phyloP scores from a whole-genome alignment of 2,329 filamentous ascomycete species.

The Curvularia eragrostidis region DNA sequence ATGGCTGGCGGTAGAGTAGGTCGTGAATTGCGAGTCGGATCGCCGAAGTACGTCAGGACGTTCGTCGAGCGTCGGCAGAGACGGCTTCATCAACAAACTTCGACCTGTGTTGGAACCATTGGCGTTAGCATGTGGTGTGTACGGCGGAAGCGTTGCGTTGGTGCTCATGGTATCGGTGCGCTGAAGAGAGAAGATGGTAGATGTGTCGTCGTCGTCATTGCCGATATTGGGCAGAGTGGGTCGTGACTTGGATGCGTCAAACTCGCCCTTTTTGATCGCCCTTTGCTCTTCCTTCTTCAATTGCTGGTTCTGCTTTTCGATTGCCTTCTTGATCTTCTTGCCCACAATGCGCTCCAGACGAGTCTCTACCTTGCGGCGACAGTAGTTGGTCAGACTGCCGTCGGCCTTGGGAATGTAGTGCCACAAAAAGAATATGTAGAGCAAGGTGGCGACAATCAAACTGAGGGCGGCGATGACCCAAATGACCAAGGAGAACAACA shows the following conservation, averaged over 20 bases:
- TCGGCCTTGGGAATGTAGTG: conserved; percentile 86
- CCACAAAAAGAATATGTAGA: conserved; percentile 90
- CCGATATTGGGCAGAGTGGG: conserved; percentile 53
- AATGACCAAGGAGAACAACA: conserved; percentile 89
- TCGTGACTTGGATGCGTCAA: conserved; percentile 32
- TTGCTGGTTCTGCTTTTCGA: conserved; percentile 74
- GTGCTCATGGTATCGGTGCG: conserved; percentile 44
- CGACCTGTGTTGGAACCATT: conserved; percentile 55
- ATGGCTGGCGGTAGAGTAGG: conserved; percentile 62
- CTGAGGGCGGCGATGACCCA: conserved; percentile 82
- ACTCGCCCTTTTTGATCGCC: conserved; percentile 56
- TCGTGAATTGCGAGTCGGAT: conserved; percentile 63
- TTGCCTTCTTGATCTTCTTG: conserved; percentile 84
- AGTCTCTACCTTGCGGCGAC: conserved; percentile 88
- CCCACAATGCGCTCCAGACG: conserved; percentile 84
- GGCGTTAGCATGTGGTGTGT: conserved; percentile 60
- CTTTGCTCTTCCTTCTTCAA: conserved; percentile 52
- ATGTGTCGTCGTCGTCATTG: conserved; percentile 52
- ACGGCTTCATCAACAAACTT: conserved; percentile 47
- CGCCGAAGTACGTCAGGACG: conserved; percentile 47
- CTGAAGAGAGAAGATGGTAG: conserved; percentile 41
- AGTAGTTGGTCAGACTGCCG: conserved; percentile 82
- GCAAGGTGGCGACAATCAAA: conserved; percentile 74
- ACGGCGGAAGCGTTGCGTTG: conserved; percentile 52
- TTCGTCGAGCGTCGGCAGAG: conserved; percentile 51